A percentile compares a stretch with the other conserved stretches of the same genome.
phyloP scores from a whole-genome alignment of 768 basidiomycete species.

The Tulasnella sp. region DNA sequence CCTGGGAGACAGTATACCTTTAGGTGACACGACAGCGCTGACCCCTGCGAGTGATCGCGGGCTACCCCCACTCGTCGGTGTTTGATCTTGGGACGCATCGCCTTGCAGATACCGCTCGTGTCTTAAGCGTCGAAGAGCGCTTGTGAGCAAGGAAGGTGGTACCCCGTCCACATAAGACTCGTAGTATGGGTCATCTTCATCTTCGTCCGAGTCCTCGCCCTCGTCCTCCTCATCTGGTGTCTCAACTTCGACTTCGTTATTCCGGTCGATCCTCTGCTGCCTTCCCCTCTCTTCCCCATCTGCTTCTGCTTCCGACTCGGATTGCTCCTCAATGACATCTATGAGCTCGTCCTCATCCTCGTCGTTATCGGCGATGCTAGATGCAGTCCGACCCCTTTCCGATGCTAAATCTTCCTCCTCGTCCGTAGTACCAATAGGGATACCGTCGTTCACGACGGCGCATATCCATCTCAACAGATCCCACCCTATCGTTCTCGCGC shows the following conservation, averaged over 20 bases:
- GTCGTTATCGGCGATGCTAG: neutral
- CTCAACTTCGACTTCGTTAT: no score
- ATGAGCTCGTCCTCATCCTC: constrained; percentile 19
- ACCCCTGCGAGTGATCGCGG: neutral
- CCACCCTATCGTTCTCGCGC: neutral
- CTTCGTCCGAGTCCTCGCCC: neutral
- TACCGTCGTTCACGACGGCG: constrained; percentile 14
- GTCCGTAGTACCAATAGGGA: constrained; percentile 11
- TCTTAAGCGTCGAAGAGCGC: constrained; percentile 3
- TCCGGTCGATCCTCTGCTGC: neutral
- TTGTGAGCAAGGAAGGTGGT: constrained; percentile 4
- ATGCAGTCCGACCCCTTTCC: neutral
- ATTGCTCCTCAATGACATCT: constrained; percentile 14
- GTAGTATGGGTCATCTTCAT: constrained; percentile 7
- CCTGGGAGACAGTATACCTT: neutral
- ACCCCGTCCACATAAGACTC: constrained; percentile 5
- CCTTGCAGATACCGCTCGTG: neutral
- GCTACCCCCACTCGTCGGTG: neutral
- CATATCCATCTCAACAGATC: constrained; percentile 10
- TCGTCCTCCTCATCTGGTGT: neutral
- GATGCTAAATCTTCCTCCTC: constrained; percentile 1
- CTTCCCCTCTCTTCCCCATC: neutral
- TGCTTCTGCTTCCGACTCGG: constrained; percentile 13
- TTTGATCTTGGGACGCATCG: constrained; percentile 4
- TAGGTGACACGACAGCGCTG: neutral